Base-by-base conservation (phyloP, 371 early-diverging fungal species). In the Apophysomyces sp. region DNA sequence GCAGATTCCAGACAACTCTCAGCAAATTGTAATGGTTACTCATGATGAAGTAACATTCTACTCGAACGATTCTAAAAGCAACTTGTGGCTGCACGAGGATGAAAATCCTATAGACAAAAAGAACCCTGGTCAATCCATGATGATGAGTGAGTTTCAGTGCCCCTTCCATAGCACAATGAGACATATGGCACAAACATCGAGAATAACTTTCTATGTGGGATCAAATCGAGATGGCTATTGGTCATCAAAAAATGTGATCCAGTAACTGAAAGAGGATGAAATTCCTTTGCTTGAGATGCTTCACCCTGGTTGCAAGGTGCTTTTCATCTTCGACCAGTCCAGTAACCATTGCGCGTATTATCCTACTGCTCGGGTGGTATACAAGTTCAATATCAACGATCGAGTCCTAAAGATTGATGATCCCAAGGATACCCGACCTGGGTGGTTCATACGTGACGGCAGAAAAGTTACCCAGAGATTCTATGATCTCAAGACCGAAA, bases 41-140 rank as follows among this genome's bases (percentile, higher is more conserved):
- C 61, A 61, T 24, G 55, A 61, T 2, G 61, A 61, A 26, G 37
- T 30, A 13, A 61, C 55, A 6, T 61, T 61, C 24, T 61, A 61
- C 11, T 13, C 55, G 5, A 61, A 61, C 28, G 55, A 54, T 41
- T 16, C 30, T 9, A 54, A 55, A 49, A 3, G 5, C n/a, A 30
- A 7, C 16, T 4, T 18, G 3, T 61, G 61, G 61, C 39, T 21
- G 2, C 44, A 21, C 3, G 29, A 61, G n/a, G 29, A 26, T 15
- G 55, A 61, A 61, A 15, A 13, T 30, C 1, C 30, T 8, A 26
- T 61, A 53, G 13, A 5, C 18, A 58, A 53, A 21, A 65, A 65
- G 21, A 54, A 40, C 26, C 52, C n/a, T 49, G 60, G 57, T 2
- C 4, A n/a, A 4, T 61, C 61, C 0, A 30, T 61, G 2, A 61